Conservation (phyloP, 352 stramenopile genomes). For the Phytophthora pisi region DNA sequence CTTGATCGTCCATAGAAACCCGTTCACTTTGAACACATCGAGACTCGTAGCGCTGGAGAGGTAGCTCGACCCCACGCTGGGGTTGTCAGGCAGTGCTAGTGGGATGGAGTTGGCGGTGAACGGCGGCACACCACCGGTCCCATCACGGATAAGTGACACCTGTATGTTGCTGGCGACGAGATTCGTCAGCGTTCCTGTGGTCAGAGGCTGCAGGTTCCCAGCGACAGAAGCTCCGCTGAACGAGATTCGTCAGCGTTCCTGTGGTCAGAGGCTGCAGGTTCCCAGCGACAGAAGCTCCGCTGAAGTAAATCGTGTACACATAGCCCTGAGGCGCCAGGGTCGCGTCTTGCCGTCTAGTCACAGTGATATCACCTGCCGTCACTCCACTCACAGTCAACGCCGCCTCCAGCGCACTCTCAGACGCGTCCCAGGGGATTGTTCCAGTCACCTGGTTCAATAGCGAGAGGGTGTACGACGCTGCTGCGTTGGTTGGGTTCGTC, state of each 20-base stretch:
- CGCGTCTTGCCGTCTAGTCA: conserved; percentile 53
- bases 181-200: conserved; percentile 11
- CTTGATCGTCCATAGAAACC: conserved; percentile 80
- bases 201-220: conserved; percentile 44
- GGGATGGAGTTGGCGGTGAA: conserved; percentile 58
- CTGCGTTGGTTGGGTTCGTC: conserved; percentile 40
- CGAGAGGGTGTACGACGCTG: conserved; percentile 43
- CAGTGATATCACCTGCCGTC: conserved; percentile 45
- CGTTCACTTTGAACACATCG: conserved; percentile 77
- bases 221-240: conserved; percentile 41
- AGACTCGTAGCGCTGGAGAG: conserved; percentile 41
- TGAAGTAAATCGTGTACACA: conserved; percentile 83
- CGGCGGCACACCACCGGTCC: conserved; percentile 32
- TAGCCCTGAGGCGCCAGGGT: conserved; percentile 55
- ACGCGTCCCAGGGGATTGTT: conserved; percentile 64
- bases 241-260: conserved; percentile 32
- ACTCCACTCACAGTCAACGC: conserved; percentile 31
- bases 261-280: conserved; percentile 40
- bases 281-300: conserved; percentile 44
- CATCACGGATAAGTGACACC: conserved; percentile 38
- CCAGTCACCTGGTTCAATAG: conserved; percentile 34
- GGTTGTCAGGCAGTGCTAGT: conserved; percentile 40
- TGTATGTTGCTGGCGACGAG: conserved; percentile 45
- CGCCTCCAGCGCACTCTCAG: conserved; percentile 48
- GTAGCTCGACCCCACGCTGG: conserved; percentile 38